These are phyloP conservation scores for Setaria viridis DNA, from an alignment of 202 grass and related monocot species.

Conservation along the genomic window DNA sequence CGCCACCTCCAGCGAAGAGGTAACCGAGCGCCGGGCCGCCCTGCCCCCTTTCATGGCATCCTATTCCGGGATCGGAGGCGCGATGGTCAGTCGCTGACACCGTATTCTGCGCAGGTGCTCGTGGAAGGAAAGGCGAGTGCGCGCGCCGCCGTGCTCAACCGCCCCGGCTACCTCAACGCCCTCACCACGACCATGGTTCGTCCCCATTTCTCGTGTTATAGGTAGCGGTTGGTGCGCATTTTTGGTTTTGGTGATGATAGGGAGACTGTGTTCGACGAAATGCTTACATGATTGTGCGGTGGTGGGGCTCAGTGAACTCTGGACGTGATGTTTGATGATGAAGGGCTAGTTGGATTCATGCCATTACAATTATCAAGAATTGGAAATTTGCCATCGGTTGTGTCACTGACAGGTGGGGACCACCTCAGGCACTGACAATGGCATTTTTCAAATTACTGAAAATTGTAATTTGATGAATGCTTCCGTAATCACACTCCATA, in stretches of 20 bases:
- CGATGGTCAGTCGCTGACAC: neutral
- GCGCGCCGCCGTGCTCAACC: constrained; percentile 82
- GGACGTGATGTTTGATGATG: constrained; percentile 2
- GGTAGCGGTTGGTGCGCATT: neutral
- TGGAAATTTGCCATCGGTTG: too few species aligned
- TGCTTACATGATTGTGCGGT: constrained; percentile 2
- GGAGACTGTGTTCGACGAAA: constrained; percentile 16
- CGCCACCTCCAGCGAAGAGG: constrained; percentile 45
- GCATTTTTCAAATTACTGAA: too few species aligned
- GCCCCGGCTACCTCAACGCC: constrained; percentile 73
- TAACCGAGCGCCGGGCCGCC: constrained; percentile 3
- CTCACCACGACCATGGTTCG: constrained; percentile 83
- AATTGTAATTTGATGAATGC: neutral
- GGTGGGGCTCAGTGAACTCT: neutral
- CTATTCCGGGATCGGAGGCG: neutral
- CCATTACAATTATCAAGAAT: too few species aligned
- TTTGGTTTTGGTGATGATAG: neutral
- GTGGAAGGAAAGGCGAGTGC: constrained; percentile 85
- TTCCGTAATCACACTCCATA: neutral
- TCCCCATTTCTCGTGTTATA: neutral
- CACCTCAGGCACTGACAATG: too few species aligned
- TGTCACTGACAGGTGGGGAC: too few species aligned
- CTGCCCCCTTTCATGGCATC: constrained; percentile 2
- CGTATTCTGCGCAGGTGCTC: constrained; percentile 53
- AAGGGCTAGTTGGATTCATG: too few species aligned